These are phyloP conservation scores for Coprinopsis sp. DNA, from an alignment of 768 basidiomycete genomes.

Conservation along the genomic window DNA sequence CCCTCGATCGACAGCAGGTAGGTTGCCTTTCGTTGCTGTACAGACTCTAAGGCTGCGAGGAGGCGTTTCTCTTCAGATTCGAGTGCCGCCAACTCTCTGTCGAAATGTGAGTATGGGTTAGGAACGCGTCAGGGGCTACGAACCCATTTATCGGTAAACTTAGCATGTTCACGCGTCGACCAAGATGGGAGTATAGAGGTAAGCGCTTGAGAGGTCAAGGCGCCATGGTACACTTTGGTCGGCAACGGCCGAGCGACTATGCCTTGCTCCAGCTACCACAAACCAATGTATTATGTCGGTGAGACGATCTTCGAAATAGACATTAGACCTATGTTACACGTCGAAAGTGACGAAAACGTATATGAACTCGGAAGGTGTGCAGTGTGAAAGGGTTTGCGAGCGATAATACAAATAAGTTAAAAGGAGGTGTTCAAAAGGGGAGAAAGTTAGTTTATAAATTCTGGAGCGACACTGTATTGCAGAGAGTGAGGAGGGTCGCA, in stretches of 20 bases:
- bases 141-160: too few relatives aligned
- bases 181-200: too few relatives aligned
- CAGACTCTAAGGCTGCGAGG: neutral
- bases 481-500: conserved; percentile 4
- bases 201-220: too few relatives aligned
- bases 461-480: conserved; percentile 2
- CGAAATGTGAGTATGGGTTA: too few relatives aligned
- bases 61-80: neutral
- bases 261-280: too few relatives aligned
- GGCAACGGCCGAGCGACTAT: too few relatives aligned
- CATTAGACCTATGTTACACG: neutral
- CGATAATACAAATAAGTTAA: conserved; percentile 4
- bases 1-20: neutral
- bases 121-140: too few relatives aligned
- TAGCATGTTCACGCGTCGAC: too few relatives aligned
- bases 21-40: neutral
- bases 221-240: too few relatives aligned
- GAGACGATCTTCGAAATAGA: too few relatives aligned
- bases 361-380: neutral
- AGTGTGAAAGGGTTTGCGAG: neutral
- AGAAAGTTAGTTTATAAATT: too few relatives aligned
- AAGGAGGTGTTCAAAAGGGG: neutral
- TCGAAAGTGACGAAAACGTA: neutral
- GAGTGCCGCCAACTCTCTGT: neutral
- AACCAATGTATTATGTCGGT: too few relatives aligned